These are phyloP conservation scores for Alternaria gansuensis DNA, from an alignment of 2,329 filamentous ascomycete species.

Conservation along the genomic window DNA sequence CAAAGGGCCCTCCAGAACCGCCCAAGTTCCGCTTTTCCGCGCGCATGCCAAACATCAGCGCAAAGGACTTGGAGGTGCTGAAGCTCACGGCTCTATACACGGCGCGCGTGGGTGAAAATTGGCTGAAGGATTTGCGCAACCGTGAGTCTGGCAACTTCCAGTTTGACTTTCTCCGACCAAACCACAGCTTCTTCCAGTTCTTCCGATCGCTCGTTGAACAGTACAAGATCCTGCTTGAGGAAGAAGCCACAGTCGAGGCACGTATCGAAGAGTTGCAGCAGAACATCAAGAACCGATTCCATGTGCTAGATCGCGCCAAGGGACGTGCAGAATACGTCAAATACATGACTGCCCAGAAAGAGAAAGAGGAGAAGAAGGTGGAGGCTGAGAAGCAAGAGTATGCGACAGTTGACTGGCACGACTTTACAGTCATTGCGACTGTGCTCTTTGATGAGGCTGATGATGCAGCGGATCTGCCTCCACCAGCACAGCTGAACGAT, in stretches of 20 bases:
- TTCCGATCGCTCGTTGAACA: conserved; percentile 93
- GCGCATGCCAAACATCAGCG: conserved; percentile 95
- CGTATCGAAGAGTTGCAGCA: conserved; percentile 75
- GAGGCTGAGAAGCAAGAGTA: conserved; percentile 80
- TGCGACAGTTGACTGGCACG: conserved; percentile 95
- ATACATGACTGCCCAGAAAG: conserved; percentile 83
- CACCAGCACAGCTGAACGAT: conserved; percentile 88
- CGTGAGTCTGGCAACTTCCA: conserved; percentile 90
- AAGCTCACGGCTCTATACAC: conserved; percentile 87
- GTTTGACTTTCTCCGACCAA: conserved; percentile 94
- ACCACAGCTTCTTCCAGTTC: conserved; percentile 96
- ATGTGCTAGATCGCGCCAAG: conserved; percentile 80
- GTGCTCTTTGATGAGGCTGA: conserved; percentile 91
- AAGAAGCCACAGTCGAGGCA: conserved; percentile 75
- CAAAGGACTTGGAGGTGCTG: conserved; percentile 81
- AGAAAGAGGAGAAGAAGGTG: conserved; percentile 86
- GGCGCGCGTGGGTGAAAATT: conserved; percentile 89
- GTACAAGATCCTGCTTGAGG: conserved; percentile 81
- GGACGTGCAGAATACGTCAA: conserved; percentile 88
- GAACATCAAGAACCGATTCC: conserved; percentile 81
- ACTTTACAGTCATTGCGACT: conserved; percentile 95
- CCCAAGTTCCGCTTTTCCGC: conserved; percentile 92
- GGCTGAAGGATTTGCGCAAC: conserved; percentile 89
- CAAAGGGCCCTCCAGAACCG: conserved; percentile 84
- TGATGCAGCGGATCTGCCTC: conserved; percentile 83